phyloP scores from a whole-genome alignment of 768 basidiomycete genomes.

The Boletus barrowsii region DNA sequence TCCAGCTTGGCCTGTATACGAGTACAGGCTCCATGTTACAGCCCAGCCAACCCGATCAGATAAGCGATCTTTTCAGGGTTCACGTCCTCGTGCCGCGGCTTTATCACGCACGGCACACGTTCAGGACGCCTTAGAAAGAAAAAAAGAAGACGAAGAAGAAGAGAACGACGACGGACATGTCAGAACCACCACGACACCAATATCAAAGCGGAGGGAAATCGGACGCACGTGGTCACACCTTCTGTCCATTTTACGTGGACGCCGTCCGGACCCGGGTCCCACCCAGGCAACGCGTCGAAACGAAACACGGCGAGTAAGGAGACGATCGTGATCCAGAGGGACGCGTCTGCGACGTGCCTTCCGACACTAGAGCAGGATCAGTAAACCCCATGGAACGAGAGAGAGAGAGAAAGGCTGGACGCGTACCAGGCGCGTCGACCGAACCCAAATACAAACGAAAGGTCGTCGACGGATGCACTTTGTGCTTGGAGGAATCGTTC shows the following conservation, averaged over 20 bases:
- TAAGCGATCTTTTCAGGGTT: conserved; percentile 12
- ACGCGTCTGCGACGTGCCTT: conserved; percentile 39
- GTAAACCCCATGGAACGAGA: neutral
- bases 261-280: conserved; percentile 20
- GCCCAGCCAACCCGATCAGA: conserved; percentile 5
- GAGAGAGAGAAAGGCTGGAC: neutral
- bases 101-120: conserved; percentile 8
- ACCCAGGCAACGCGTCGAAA: conserved; percentile 9
- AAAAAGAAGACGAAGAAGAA: neutral
- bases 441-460: conserved; percentile 33
- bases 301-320: conserved; percentile 19
- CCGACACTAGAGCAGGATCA: conserved; percentile 35
- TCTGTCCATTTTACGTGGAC: conserved; percentile 19
- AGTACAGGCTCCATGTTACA: neutral
- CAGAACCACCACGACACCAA: neutral
- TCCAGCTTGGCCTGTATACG: neutral
- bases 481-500: conserved; percentile 29
- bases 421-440: conserved; percentile 39
- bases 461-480: conserved; percentile 2
- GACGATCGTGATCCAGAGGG: conserved; percentile 30
- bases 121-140: conserved; percentile 11
- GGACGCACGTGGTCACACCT: conserved; percentile 21
- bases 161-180: neutral
- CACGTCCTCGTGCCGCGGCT: conserved; percentile 2
- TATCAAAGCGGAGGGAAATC: neutral